Base-by-base conservation (phyloP, 2,329 filamentous ascomycete species). In the Ceratocystis cacaofunesta region DNA sequence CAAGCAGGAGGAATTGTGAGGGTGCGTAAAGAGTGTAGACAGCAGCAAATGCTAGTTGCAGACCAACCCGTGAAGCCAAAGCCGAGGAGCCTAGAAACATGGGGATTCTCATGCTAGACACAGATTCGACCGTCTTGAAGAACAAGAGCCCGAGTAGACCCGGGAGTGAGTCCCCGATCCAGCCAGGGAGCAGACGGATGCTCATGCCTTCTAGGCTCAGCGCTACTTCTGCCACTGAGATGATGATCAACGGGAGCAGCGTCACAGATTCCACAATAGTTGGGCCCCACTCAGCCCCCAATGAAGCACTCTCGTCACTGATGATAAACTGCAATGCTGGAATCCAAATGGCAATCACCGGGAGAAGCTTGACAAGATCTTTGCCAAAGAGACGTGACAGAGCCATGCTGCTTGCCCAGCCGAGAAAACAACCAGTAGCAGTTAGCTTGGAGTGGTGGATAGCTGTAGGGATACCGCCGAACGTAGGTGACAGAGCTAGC, bases 401-500 rank as follows among this genome's bases (percentile, higher is more conserved):
- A 12, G 80, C 76, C 61, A 86, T 73, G 72, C 88, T 89, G 30
- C 81, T 79, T 7, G 88, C 81, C 82, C 89, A 89, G 43, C 90
- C 90, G 17, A 85, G 74, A 68, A 91, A 86, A 68, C 85, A 84
- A 32, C 84, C 85, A 2, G 82, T 77, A 70, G 85, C 85, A 68
- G 90, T 77, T 68, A 85, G 80, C 72, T 82, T 82, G 63, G 80
- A 76, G 73, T 96, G 92, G 74, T 86, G 88, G 69, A 87, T 78
- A 1, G 83, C 81, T 0, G 90, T 80, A 1, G 92, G 89, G 46
- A 95, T 89, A 17, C 86, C 85, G 63, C 94, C 94, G 75, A 95
- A 97, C 10, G 95, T 88, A 1, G 94, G 94, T 22, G 90, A 89
- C 43, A 97, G 79, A 48, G 83, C 86, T 68, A 91, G 79, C 72